These are phyloP conservation scores for Candida arabinofermentans DNA, from an alignment of 805 yeast genomes.

Conservation along the genomic window DNA sequence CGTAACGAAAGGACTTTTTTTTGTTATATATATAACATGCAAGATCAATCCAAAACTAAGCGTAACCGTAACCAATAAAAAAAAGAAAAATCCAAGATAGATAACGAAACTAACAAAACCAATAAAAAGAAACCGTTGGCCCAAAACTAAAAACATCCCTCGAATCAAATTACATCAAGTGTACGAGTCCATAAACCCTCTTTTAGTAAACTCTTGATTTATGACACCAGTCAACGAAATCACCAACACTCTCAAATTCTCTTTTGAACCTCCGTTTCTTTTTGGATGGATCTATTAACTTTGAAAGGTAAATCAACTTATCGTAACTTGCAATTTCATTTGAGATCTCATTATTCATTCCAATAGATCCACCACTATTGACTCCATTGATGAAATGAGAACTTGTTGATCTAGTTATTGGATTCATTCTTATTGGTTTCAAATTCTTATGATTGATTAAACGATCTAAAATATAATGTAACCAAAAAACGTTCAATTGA, in stretches of 20 bases:
- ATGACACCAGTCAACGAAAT: slow-evolving; percentile 11
- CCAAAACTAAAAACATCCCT: background rate
- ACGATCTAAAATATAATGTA: slow-evolving; percentile 54
- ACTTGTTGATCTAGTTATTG: slow-evolving; percentile 19
- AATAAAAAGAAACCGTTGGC: background rate
- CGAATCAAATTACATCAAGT: background rate
- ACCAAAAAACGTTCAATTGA: slow-evolving; percentile 58
- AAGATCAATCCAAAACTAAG: background rate
- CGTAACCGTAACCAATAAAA: background rate
- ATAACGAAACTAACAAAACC: background rate
- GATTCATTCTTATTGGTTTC: slow-evolving; percentile 25
- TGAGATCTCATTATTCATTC: slow-evolving; percentile 15
- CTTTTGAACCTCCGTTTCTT: slow-evolving; percentile 17
- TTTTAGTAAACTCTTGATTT: background rate
- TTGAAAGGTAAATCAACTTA: slow-evolving; percentile 27
- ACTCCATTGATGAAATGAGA: background rate
- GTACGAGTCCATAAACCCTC: background rate
- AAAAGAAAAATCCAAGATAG: background rate
- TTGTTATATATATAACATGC: no score
- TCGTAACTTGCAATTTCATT: slow-evolving; percentile 23
- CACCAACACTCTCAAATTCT: slow-evolving; percentile 14
- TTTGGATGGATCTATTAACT: slow-evolving; percentile 33
- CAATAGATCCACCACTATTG: background rate
- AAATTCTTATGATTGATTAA: slow-evolving; percentile 38
- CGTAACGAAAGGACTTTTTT: no score